Evolutionary conservation across 208 protist genomes (phyloP).

Genomic region (Leishmania aethiopica): DNA sequence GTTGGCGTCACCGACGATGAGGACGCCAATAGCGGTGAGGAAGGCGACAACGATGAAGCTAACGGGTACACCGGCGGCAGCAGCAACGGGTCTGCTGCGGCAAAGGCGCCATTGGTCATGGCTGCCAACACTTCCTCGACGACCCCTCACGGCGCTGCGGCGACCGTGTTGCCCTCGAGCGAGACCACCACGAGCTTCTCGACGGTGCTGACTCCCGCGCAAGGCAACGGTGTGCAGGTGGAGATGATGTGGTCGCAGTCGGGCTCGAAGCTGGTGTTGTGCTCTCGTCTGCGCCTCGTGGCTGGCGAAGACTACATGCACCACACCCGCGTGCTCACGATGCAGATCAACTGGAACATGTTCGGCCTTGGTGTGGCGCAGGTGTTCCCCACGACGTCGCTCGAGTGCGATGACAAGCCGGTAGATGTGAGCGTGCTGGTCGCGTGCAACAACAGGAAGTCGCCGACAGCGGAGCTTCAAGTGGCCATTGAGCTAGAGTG

Average conservation of each 20-base stretch:
- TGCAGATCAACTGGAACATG: conserved; percentile 76
- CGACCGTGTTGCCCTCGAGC: neutral
- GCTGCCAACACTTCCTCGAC: neutral
- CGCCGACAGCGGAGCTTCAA: conserved; percentile 42
- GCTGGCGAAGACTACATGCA: conserved; percentile 53
- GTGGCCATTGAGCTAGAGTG: conserved; percentile 56
- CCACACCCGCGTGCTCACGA: conserved; percentile 30
- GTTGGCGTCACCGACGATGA: conserved; percentile 18
- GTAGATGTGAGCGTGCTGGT: conserved; percentile 36
- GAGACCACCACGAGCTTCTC: conserved; percentile 14
- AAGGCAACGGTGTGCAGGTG: conserved; percentile 55
- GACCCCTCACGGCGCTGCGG: neutral
- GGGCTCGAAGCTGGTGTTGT: conserved; percentile 48
- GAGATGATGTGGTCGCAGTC: conserved; percentile 66
- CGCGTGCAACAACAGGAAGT: conserved; percentile 48
- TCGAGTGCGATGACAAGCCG: conserved; percentile 43
- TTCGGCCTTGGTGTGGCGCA: conserved; percentile 67
- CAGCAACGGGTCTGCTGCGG: neutral
- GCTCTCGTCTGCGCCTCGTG: conserved; percentile 42
- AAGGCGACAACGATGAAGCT: neutral
- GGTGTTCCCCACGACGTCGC: conserved; percentile 40
- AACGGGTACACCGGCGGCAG: neutral
- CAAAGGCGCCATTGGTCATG: neutral
- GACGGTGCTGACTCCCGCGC: conserved; percentile 35
- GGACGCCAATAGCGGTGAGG: neutral